Evolutionary conservation across 768 basidiomycete genomes (phyloP), one percentile per base, ranked within the genome.

Genomic region (Rhizopogon vesiculosus): DNA sequence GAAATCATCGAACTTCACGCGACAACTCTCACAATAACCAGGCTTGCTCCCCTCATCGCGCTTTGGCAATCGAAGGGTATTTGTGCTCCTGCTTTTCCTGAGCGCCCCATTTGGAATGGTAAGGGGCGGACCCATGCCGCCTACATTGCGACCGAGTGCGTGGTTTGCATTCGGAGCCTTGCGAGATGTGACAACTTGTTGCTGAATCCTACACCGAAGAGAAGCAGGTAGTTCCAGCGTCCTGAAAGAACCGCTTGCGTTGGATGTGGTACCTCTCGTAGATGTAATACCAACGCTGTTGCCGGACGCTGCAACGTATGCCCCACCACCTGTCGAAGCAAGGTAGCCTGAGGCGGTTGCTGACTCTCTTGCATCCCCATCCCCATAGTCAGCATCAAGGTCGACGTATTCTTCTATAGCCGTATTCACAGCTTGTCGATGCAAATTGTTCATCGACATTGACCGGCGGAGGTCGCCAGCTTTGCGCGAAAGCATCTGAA

Each of bases 1-100:
- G 63, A 98, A 96, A 70, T 96, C 88, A 0, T 88, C 85, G 65
- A 95, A 99, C 69, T 93, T 93, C 54, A 79, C 65, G 40, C 96
- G 82, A 70, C 97, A 99, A 67, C 93, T 95, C 71, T 99, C 97
- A 69, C 97, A 99, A 71, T 98, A 98, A 5, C 97, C 97, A 5
- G 95, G 89, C 64, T 97, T 98, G 59, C 80, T 84, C 16, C 85
- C 85, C 73, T 96, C 93, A 56, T 93, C 90, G 40, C 91, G 84
- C 65, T 83, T 86, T 7, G 89, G 85, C 54, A 89, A 74, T 63
- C 80, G 78, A 45, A 92, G 71, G 1, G 87, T 89, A 65, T 89
- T 89, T 51, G 89, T 91, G 61, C 90, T 93, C 60, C 83, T 82
- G 66, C 88, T 88, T 72, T 89, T 93, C 64, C 82, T 79, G 49